Percentiles rank a stretch among this genome's conserved stretches.
These are phyloP conservation scores for Ploettnerulaceae sp. DNA, from an alignment of 2,329 filamentous ascomycete species.

Conservation along the genomic window DNA sequence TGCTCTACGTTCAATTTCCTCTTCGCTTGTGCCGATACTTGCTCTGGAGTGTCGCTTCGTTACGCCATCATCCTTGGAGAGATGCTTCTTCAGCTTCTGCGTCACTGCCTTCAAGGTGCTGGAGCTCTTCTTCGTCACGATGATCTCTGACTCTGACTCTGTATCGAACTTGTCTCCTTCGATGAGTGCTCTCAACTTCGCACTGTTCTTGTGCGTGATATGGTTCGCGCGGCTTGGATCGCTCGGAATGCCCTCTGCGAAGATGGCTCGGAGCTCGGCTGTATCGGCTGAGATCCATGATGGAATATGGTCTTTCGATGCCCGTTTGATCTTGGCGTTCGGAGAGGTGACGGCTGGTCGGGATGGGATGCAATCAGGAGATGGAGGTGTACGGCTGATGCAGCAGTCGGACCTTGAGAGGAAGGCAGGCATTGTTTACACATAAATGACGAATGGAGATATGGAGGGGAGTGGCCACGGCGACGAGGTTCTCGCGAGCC, in stretches of 20 bases:
- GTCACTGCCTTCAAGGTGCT: slow-evolving; percentile 43
- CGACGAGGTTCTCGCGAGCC: background rate
- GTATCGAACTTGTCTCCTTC: slow-evolving; percentile 19
- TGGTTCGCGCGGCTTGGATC: slow-evolving; percentile 1
- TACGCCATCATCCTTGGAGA: slow-evolving; percentile 41
- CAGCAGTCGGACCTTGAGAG: slow-evolving; percentile 23
- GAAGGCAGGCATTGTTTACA: slow-evolving; percentile 2
- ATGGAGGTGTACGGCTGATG: slow-evolving; percentile 28
- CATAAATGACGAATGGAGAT: slow-evolving; percentile 4
- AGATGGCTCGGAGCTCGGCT: slow-evolving; percentile 27
- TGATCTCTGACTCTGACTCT: slow-evolving; percentile 37
- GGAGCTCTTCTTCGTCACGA: slow-evolving; percentile 38
- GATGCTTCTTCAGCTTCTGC: slow-evolving; percentile 35
- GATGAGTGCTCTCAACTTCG: slow-evolving; percentile 13
- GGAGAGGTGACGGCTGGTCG: slow-evolving; percentile 19
- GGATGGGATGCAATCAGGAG: slow-evolving; percentile 28
- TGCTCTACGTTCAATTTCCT: slow-evolving; percentile 50
- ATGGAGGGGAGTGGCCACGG: background rate
- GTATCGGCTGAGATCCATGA: slow-evolving; percentile 23
- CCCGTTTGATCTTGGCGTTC: slow-evolving; percentile 3
- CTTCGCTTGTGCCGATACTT: slow-evolving; percentile 44
- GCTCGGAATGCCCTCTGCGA: slow-evolving; percentile 17
- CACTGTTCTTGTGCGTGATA: slow-evolving; percentile 9
- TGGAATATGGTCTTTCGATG: slow-evolving; percentile 16
- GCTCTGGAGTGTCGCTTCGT: slow-evolving; percentile 39